These are phyloP conservation scores for Arabidopsis lyrata DNA, from an alignment of 441 rosid genomes.

Conservation along the genomic window DNA sequence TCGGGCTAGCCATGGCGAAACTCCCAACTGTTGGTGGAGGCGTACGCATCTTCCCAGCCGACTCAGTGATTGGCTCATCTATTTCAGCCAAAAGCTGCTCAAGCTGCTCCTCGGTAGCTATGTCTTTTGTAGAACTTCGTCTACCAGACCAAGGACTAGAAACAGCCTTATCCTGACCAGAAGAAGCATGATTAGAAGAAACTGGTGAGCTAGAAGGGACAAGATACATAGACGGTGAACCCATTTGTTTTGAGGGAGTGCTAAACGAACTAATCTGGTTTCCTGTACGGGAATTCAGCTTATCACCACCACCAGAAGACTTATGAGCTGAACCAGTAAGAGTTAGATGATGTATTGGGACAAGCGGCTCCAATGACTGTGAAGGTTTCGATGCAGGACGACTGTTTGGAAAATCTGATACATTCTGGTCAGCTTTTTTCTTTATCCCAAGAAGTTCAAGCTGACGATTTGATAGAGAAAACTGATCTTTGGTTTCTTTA, in stretches of 20 bases:
- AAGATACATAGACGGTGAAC: constrained; percentile 78
- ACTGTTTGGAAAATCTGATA: constrained; percentile 60
- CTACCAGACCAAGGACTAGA: constrained; percentile 89
- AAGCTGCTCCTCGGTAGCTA: constrained; percentile 83
- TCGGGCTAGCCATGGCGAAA: constrained; percentile 74
- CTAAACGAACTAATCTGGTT: constrained; percentile 55
- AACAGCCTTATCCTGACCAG: constrained; percentile 62
- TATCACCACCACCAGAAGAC: constrained; percentile 60
- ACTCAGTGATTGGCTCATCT: constrained; percentile 75
- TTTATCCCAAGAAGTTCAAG: constrained; percentile 77
- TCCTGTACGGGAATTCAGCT: constrained; percentile 55
- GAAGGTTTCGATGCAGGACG: constrained; percentile 68
- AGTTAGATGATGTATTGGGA: constrained; percentile 86
- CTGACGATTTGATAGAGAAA: constrained; percentile 66
- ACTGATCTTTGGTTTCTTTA: constrained; percentile 60
- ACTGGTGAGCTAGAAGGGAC: constrained; percentile 64
- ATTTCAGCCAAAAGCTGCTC: constrained; percentile 85
- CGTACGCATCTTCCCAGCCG: constrained; percentile 76
- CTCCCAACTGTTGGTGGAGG: constrained; percentile 81
- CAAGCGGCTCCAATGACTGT: constrained; percentile 68
- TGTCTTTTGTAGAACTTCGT: constrained; percentile 63
- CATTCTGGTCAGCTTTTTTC: constrained; percentile 58
- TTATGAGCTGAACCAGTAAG: constrained; percentile 59
- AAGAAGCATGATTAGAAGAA: constrained; percentile 66
- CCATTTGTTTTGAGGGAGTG: constrained; percentile 68